phyloP scores from a whole-genome alignment of 345 rosid species.

The Murraya paniculata region DNA sequence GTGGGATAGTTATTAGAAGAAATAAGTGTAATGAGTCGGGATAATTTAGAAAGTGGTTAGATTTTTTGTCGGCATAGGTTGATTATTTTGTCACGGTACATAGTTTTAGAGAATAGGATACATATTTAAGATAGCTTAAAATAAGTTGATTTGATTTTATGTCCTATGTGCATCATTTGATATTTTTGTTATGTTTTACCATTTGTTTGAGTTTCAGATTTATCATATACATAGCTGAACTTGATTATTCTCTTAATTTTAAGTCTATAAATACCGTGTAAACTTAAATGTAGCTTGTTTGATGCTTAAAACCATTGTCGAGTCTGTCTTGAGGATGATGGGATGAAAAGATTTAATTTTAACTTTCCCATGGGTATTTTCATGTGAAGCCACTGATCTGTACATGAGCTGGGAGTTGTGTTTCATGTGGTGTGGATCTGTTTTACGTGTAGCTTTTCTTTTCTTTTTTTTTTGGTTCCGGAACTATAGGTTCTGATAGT shows the following conservation, averaged over 20 bases:
- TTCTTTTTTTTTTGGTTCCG: not conserved
- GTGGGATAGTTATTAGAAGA: not conserved
- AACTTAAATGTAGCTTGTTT: not conserved
- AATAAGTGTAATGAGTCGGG: not conserved
- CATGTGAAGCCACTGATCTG: not conserved
- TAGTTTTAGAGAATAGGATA: not conserved
- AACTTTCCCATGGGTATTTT: too few species aligned
- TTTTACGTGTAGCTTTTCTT: not conserved
- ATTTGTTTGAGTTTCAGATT: not conserved
- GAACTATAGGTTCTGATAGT: not conserved
- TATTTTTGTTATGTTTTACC: not conserved
- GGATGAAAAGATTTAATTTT: not conserved
- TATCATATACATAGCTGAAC: not conserved
- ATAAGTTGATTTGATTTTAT: not conserved
- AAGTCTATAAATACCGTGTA: too few species aligned
- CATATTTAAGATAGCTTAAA: too few species aligned
- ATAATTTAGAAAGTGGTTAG: not conserved
- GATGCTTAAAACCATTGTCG: not conserved
- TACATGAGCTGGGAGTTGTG: not conserved
- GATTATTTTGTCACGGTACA: not conserved
- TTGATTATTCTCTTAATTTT: not conserved
- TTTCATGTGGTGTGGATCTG: not conserved
- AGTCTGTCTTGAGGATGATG: not conserved
- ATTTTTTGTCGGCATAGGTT: not conserved
- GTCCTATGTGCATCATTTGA: not conserved